A percentile compares a stretch with the other conserved stretches of the same genome.
Conservation (phyloP, 2,329 filamentous ascomycete species). For the Hortaea werneckii region DNA sequence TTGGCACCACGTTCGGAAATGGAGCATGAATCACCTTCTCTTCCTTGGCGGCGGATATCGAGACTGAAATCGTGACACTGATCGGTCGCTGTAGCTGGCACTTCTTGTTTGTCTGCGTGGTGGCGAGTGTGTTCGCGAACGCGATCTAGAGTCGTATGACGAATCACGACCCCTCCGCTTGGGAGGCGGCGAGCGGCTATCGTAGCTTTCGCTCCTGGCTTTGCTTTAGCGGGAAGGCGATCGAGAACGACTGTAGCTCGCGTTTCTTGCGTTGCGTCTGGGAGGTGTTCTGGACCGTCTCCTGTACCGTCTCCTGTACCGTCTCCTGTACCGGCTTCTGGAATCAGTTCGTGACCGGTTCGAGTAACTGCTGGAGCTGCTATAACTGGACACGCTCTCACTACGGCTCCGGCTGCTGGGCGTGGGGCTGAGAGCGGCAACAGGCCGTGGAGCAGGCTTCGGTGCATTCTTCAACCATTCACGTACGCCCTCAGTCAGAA, state of each 20-base stretch:
- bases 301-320: too few species aligned
- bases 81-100: slow-evolving; percentile 13
- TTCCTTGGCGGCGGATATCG: slow-evolving; percentile 5
- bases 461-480: slow-evolving; percentile 82
- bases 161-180: slow-evolving; percentile 1
- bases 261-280: slow-evolving; percentile 7
- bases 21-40: slow-evolving; percentile 6
- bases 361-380: slow-evolving; percentile 65
- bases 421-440: slow-evolving; percentile 34
- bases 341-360: slow-evolving; percentile 23
- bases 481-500: slow-evolving; percentile 88
- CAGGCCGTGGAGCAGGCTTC: slow-evolving; percentile 62
- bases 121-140: slow-evolving; percentile 12
- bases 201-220: neutral
- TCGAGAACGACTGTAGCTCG: slow-evolving; percentile 11
- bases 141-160: slow-evolving; percentile 18
- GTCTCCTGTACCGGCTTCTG: slow-evolving; percentile 5
- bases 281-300: slow-evolving; percentile 8
- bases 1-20: slow-evolving; percentile 14
- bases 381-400: slow-evolving; percentile 62
- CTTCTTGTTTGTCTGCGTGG: slow-evolving; percentile 12
- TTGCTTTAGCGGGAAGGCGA: slow-evolving; percentile 3
- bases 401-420: slow-evolving; percentile 53
- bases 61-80: slow-evolving; percentile 8
- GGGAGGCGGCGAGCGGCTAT: slow-evolving; percentile 2